phyloP scores from a whole-genome alignment of 176 grass and related monocot genomes.

The Carex parvula region DNA sequence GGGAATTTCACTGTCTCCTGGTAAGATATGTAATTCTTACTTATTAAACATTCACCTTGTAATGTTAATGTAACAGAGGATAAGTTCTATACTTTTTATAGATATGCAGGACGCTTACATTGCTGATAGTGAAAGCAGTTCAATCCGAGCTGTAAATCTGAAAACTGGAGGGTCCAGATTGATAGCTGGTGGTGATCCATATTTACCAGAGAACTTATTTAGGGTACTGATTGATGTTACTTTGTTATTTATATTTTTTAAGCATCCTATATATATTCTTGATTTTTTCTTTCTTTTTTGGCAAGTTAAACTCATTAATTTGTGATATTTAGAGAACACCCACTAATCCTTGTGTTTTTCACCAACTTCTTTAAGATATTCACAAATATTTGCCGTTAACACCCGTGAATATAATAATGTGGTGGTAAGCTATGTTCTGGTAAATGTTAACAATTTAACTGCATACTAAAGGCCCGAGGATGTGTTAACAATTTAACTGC shows the following conservation, averaged over 20 bases:
- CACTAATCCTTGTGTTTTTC: constrained; percentile 15
- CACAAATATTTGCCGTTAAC: neutral
- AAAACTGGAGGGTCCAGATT: constrained; percentile 83
- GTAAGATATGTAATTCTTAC: constrained; percentile 33
- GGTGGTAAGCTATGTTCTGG: neutral
- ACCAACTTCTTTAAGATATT: neutral
- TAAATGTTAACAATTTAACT: neutral
- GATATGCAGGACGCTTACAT: constrained; percentile 71
- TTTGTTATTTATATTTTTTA: constrained; percentile 3
- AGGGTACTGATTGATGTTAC: constrained; percentile 48
- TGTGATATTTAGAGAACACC: constrained; percentile 11
- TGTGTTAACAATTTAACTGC: neutral
- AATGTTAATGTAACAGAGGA: constrained; percentile 13
- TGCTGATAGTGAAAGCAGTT: constrained; percentile 99
- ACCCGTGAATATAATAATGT: neutral
- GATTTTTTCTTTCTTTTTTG: neutral
- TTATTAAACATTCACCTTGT: constrained; percentile 22
- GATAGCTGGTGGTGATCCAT: constrained; percentile 84
- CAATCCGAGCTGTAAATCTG: constrained; percentile 87
- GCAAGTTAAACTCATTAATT: constrained; percentile 14
- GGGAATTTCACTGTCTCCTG: constrained; percentile 75
- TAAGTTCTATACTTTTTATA: constrained; percentile 36
- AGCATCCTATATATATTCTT: neutral
- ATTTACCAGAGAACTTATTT: constrained; percentile 92
- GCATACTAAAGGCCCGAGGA: neutral